phyloP scores from a whole-genome alignment of 805 yeast species.

The Pichia sporocuriosa region DNA sequence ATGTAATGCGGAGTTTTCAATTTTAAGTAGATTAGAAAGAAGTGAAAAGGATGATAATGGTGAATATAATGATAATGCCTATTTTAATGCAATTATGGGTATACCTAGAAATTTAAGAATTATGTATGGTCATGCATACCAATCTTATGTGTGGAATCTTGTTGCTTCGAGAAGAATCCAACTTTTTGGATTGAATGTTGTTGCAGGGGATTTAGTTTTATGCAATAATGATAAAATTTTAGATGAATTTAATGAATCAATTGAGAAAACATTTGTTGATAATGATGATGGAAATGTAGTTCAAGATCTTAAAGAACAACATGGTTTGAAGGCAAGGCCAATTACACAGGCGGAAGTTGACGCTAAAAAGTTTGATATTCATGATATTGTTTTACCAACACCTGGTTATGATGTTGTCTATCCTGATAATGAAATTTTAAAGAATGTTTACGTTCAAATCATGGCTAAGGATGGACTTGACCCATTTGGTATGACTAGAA shows the following conservation, averaged over 20 bases:
- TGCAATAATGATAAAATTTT: slow-evolving; percentile 30
- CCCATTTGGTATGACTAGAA: slow-evolving; percentile 79
- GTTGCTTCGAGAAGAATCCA: slow-evolving; percentile 74
- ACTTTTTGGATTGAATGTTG: slow-evolving; percentile 59
- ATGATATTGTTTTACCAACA: slow-evolving; percentile 88
- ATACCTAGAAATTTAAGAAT: slow-evolving; percentile 88
- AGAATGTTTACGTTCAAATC: slow-evolving; percentile 54
- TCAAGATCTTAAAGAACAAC: slow-evolving; percentile 61
- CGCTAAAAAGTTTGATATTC: slow-evolving; percentile 52
- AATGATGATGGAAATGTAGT: slow-evolving; percentile 48
- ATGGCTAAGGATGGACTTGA: slow-evolving; percentile 82
- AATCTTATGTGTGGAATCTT: slow-evolving; percentile 89
- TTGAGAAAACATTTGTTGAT: slow-evolving; percentile 9
- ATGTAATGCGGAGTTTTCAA: slow-evolving; percentile 76
- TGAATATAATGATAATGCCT: slow-evolving; percentile 45
- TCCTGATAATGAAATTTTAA: slow-evolving; percentile 60
- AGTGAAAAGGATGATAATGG: slow-evolving; percentile 42
- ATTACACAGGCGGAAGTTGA: slow-evolving; percentile 70
- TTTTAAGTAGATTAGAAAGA: slow-evolving; percentile 54
- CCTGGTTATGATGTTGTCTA: slow-evolving; percentile 93
- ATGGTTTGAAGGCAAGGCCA: slow-evolving; percentile 60
- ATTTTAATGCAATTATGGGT: slow-evolving; percentile 74
- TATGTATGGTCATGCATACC: slow-evolving; percentile 97
- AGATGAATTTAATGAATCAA: slow-evolving; percentile 8
- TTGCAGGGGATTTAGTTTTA: slow-evolving; percentile 75